Conservation (phyloP, 345 rosid genomes). For the Linum tenue region DNA sequence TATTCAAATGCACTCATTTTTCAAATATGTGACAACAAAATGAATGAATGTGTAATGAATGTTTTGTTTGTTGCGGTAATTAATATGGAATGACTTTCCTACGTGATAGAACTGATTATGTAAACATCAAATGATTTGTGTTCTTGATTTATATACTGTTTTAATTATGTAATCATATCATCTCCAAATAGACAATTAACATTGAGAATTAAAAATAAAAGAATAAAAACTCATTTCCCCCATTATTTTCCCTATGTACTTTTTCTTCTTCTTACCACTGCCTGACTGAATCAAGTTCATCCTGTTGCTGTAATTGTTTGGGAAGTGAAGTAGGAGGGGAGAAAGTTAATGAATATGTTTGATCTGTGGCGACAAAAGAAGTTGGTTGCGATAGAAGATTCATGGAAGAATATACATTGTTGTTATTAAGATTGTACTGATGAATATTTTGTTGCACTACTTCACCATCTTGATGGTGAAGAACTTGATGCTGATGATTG, state of each 20-base stretch:
- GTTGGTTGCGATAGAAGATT: background rate
- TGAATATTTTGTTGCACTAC: background rate
- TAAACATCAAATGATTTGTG: too few relatives aligned
- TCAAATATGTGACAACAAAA: too few relatives aligned
- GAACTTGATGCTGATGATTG: background rate
- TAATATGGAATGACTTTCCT: too few relatives aligned
- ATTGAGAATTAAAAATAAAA: too few relatives aligned
- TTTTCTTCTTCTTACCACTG: background rate
- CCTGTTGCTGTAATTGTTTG: background rate
- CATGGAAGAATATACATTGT: background rate
- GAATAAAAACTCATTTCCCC: background rate
- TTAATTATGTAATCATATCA: too few relatives aligned
- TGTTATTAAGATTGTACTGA: background rate
- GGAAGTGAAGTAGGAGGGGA: background rate
- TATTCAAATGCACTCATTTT: too few relatives aligned
- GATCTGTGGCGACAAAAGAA: background rate
- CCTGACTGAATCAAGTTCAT: background rate
- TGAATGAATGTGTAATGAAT: too few relatives aligned
- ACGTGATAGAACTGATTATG: too few relatives aligned
- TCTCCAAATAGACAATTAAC: too few relatives aligned
- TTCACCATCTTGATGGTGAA: background rate
- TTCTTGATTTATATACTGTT: too few relatives aligned
- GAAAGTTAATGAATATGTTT: background rate
- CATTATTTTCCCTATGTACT: background rate
- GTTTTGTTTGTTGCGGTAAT: too few relatives aligned